Conservation (phyloP, 2,329 filamentous ascomycete genomes). For the Trichoderma afroharzianum region DNA sequence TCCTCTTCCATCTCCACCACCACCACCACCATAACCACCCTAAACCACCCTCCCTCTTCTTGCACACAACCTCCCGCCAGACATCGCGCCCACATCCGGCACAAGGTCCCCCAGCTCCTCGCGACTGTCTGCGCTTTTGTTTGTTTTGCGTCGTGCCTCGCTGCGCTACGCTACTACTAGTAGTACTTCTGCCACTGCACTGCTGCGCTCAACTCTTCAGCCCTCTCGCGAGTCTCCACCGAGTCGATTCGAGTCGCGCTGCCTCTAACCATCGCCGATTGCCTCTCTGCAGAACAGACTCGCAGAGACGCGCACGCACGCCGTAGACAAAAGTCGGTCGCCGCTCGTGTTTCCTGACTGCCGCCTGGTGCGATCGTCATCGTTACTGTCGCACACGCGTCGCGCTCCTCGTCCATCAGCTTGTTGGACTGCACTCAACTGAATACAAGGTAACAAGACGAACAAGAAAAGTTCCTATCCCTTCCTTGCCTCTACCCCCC, state of each 20-base stretch:
- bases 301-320: slow-evolving; percentile 17
- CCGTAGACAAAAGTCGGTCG: slow-evolving; percentile 12
- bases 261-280: slow-evolving; percentile 13
- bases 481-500: not conserved
- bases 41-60: slow-evolving; percentile 17
- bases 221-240: slow-evolving; percentile 3
- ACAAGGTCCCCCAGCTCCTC: slow-evolving; percentile 20
- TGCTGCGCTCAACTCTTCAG: not conserved
- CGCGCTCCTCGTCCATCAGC: slow-evolving; percentile 13
- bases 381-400: slow-evolving; percentile 18
- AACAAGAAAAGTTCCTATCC: not conserved
- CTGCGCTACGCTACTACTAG: slow-evolving; percentile 6
- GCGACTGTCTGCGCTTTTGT: slow-evolving; percentile 6
- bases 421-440: not conserved
- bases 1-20: slow-evolving; percentile 23
- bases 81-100: slow-evolving; percentile 23
- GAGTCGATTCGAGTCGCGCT: slow-evolving; percentile 16
- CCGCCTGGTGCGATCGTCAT: slow-evolving; percentile 12
- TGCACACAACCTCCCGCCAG: slow-evolving; percentile 19
- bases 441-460: slow-evolving; percentile 14
- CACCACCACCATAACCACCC: slow-evolving; percentile 21
- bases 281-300: slow-evolving; percentile 7
- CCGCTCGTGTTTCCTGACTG: slow-evolving; percentile 17
- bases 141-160: slow-evolving; percentile 2
- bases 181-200: not conserved